Evolutionary conservation across 2,329 filamentous ascomycete genomes (phyloP).

Genomic region (Reticulascus tulasneorum): DNA sequence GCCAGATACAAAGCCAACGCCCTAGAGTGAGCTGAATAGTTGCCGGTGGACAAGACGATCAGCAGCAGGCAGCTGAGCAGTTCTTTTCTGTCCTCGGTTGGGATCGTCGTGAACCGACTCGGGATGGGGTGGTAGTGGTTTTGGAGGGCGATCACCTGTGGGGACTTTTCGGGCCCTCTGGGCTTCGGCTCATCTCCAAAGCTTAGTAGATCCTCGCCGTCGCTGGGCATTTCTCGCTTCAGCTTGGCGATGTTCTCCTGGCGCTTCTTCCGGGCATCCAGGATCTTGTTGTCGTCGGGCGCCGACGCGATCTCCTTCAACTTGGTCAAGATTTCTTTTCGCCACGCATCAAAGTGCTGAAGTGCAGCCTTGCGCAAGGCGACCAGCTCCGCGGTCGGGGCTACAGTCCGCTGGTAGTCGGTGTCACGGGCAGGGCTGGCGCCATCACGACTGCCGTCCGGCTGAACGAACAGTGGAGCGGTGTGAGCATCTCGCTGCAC

Average conservation of each 20-base stretch:
- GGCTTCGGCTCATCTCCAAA: constrained; percentile 27
- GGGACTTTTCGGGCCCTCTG: constrained; percentile 24
- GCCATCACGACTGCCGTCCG: constrained; percentile 12
- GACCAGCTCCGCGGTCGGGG: constrained; percentile 16
- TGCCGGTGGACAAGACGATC: constrained; percentile 66
- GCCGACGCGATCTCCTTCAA: constrained; percentile 63
- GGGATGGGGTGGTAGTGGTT: constrained; percentile 49
- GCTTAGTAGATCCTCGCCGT: constrained; percentile 36
- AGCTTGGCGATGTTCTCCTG: constrained; percentile 36
- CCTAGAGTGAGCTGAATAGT: constrained; percentile 71
- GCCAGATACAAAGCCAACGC: constrained; percentile 64
- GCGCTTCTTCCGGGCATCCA: constrained; percentile 42
- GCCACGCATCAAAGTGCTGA: constrained; percentile 74
- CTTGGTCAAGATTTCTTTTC: constrained; percentile 62
- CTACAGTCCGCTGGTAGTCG: constrained; percentile 3
- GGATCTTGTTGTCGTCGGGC: constrained; percentile 43
- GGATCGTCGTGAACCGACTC: constrained; percentile 52
- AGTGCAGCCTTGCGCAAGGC: constrained; percentile 51
- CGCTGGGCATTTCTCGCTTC: constrained; percentile 27
- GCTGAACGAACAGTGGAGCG: constrained; percentile 19
- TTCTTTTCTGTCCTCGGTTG: constrained; percentile 55
- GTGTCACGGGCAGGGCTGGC: constrained; percentile 1
- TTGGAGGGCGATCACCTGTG: constrained; percentile 43
- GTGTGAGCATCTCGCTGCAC: neutral
- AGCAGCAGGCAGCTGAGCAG: constrained; percentile 68